Conservation (phyloP, 495 filamentous ascomycete species). For the Lophiotrema nucula region DNA sequence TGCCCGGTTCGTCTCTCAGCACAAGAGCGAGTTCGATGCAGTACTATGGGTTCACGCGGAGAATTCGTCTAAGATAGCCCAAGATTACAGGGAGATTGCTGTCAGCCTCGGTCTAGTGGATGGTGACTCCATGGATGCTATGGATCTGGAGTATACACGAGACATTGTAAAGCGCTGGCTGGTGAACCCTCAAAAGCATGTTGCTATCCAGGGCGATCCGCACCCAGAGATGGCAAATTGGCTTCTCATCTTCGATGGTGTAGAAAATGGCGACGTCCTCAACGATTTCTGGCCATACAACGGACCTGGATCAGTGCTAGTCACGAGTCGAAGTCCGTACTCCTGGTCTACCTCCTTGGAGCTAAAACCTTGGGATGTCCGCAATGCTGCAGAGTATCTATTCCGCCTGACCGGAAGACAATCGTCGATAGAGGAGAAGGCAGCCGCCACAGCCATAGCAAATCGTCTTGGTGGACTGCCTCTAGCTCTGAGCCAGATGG, state of each 20-base stretch:
- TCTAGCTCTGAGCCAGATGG: too few species aligned
- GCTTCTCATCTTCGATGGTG: constrained; percentile 6
- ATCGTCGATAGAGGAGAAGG: too few species aligned
- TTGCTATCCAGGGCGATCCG: not conserved
- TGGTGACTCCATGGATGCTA: constrained; percentile 21
- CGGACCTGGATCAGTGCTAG: not conserved
- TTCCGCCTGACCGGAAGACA: too few species aligned
- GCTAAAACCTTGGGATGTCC: too few species aligned
- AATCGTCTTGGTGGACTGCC: too few species aligned
- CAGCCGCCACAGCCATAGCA: too few species aligned
- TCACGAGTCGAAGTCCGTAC: constrained; percentile 2
- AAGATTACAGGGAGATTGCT: too few species aligned
- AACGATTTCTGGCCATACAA: constrained; percentile 2
- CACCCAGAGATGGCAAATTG: not conserved
- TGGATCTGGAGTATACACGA: constrained; percentile 11
- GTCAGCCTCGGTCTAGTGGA: constrained; percentile 16
- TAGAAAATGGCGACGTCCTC: not conserved
- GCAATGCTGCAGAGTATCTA: too few species aligned
- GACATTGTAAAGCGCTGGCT: constrained; percentile 22
- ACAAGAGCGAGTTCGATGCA: too few species aligned
- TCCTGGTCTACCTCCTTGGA: constrained; percentile 1
- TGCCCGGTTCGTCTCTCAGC: too few species aligned
- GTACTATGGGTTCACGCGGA: too few species aligned
- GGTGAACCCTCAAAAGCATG: constrained; percentile 12
- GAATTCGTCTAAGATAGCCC: too few species aligned